Evolutionary conservation across 371 early-diverging fungal genomes (phyloP), one percentile per base, ranked within the genome.

Genomic region (Globomyces sp.): DNA sequence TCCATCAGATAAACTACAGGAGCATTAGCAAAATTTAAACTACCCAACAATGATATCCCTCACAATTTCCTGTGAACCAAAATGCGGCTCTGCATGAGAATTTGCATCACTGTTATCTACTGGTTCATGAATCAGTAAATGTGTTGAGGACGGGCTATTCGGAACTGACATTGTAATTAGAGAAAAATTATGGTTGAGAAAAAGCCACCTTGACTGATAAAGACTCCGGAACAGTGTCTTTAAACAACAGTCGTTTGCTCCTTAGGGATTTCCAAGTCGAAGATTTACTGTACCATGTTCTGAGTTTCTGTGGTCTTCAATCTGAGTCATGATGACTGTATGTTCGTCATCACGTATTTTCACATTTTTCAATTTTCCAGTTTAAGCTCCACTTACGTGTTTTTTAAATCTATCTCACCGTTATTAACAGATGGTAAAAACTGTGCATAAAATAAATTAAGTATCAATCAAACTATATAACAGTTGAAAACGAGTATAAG

Each of bases 51-150:
- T 84, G 49, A 84, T 77, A 71, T 89, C 87, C 62, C 87, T 78
- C 34, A 89, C 75, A n/a, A 88, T 68, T 53, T 88, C 88, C 0
- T 88, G 86, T 13, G 83, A 76, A 24, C 76, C 77, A 69, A 86
- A 86, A 64, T 89, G 90, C 10, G 85, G 80, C 71, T 89, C 88
- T 37, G 72, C 53, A 68, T 85, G 88, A 39, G 71, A 66, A 40
- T 40, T 55, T 11, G 34, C 5, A n/a, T 39, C 40, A 55, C 8
- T 39, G n/a, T 55, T 13, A 11, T 51, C 39, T 4, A 55, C 55
- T 55, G 36, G 40, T 39, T 39, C 24, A 24, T 24, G 24, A 24
- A 24, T 24, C 0, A 24, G 24, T 24, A 24, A 24, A 24, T 24
- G 24, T 24, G 24, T 24, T 24, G 24, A 24, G 24, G 39, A 55